phyloP scores from a whole-genome alignment of 1,139 yeast species.

The Lizanozyma gosingica region DNA sequence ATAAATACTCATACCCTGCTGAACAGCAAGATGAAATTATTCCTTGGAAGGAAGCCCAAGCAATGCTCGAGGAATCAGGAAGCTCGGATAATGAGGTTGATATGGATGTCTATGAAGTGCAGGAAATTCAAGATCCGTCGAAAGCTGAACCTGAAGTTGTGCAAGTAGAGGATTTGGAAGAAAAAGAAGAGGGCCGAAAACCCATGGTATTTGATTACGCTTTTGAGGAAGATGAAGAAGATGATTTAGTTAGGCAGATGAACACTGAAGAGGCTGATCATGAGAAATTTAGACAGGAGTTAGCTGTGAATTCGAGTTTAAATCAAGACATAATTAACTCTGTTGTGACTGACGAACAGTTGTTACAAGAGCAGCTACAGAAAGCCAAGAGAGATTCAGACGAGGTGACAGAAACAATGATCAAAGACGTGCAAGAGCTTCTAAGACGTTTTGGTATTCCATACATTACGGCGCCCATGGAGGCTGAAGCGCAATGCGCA shows the following conservation, averaged over 20 bases:
- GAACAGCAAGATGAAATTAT: background rate
- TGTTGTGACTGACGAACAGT: slow-evolving; percentile 41
- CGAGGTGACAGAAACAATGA: slow-evolving; percentile 81
- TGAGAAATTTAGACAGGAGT: slow-evolving; percentile 37
- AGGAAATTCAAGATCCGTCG: slow-evolving; percentile 1
- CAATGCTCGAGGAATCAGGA: slow-evolving; percentile 11
- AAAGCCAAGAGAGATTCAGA: slow-evolving; percentile 82
- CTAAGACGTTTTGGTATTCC: slow-evolving; percentile 87
- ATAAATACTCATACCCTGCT: too few relatives aligned
- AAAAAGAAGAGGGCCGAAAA: slow-evolving; percentile 3
- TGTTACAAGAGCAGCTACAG: slow-evolving; percentile 49
- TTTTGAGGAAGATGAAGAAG: slow-evolving; percentile 73
- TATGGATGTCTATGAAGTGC: slow-evolving; percentile 15
- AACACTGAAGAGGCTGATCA: slow-evolving; percentile 66
- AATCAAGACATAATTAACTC: slow-evolving; percentile 10
- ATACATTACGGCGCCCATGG: slow-evolving; percentile 92
- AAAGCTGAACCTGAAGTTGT: slow-evolving; percentile 6
- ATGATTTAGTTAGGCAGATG: slow-evolving; percentile 50
- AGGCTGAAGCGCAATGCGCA: slow-evolving; percentile 98
- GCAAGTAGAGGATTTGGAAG: slow-evolving; percentile 6
- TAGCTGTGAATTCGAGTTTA: slow-evolving; percentile 1
- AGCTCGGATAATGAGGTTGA: slow-evolving; percentile 17
- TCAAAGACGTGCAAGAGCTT: slow-evolving; percentile 82
- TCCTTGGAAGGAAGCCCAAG: slow-evolving; percentile 16
- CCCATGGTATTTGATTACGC: slow-evolving; percentile 40